Percentiles rank a stretch among this genome's conserved stretches.
Conservation (phyloP, 345 rosid genomes). For the Xanthoceras sorbifolium region DNA sequence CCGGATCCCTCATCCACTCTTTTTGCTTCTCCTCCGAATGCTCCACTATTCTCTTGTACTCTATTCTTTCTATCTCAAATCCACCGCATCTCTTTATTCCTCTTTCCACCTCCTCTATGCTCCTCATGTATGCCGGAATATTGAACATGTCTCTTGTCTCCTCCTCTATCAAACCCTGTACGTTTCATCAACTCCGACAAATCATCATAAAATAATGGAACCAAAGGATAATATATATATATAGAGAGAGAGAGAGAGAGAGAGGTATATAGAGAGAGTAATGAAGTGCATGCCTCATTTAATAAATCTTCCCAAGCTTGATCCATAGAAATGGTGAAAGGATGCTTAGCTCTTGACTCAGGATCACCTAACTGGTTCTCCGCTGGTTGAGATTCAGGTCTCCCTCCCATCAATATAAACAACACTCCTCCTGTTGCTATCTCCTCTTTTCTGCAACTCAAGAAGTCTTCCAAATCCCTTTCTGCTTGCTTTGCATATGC, state of each 20-base stretch:
- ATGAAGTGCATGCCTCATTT: constrained; percentile 41
- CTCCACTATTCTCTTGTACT: constrained; percentile 46
- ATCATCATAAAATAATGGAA: neutral
- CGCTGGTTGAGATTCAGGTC: constrained; percentile 37
- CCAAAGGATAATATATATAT: too few species aligned
- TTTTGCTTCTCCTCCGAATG: constrained; percentile 48
- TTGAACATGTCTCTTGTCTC: constrained; percentile 60
- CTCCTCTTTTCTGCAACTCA: constrained; percentile 59
- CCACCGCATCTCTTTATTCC: constrained; percentile 50
- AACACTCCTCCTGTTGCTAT: constrained; percentile 53
- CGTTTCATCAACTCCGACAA: neutral
- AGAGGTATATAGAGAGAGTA: neutral
- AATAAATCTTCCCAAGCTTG: constrained; percentile 65
- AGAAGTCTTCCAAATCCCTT: constrained; percentile 52
- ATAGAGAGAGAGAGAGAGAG: too few species aligned
- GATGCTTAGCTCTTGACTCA: constrained; percentile 56
- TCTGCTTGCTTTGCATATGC: constrained; percentile 57
- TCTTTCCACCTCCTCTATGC: constrained; percentile 53
- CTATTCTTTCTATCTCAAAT: constrained; percentile 50
- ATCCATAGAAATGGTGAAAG: constrained; percentile 60
- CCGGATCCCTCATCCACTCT: constrained; percentile 54
- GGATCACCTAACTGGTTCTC: constrained; percentile 50
- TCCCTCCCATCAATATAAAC: constrained; percentile 59
- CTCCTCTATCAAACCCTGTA: constrained; percentile 53
- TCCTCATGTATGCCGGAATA: constrained; percentile 66